Percentiles rank a stretch among this genome's conserved stretches.
These are phyloP conservation scores for Periconia sp. DNA, from an alignment of 2,329 filamentous ascomycete species.

Conservation along the genomic window DNA sequence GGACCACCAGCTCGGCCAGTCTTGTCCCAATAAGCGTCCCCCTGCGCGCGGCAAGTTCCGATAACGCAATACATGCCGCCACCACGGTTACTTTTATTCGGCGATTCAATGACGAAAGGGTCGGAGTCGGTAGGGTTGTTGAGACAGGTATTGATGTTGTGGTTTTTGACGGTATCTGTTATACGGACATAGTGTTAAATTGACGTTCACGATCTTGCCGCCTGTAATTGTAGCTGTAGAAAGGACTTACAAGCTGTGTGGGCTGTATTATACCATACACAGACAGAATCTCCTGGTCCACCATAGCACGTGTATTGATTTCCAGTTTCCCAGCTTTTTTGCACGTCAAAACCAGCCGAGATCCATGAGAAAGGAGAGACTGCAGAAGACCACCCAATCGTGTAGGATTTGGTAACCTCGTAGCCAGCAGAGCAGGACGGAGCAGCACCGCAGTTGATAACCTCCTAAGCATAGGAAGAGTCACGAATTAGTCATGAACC, in stretches of 20 bases:
- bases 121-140: neutral
- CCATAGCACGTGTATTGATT: conserved; percentile 7
- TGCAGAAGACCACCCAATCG: neutral
- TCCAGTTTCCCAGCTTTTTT: conserved; percentile 1
- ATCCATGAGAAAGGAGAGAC: conserved; percentile 1
- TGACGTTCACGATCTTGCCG: neutral
- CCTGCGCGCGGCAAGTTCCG: conserved; percentile 7
- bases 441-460: conserved; percentile 4
- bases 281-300: conserved; percentile 1
- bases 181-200: neutral
- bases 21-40: conserved; percentile 9
- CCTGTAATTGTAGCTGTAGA: neutral
- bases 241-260: conserved; percentile 12
- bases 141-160: neutral
- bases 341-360: conserved; percentile 1
- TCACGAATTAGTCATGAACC: neutral
- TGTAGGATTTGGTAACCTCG: conserved; percentile 5
- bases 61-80: conserved; percentile 12
- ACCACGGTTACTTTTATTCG: conserved; percentile 5
- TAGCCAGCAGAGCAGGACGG: conserved; percentile 5
- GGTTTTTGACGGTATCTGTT: conserved; percentile 1
- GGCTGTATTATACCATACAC: conserved; percentile 12
- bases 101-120: conserved; percentile 6
- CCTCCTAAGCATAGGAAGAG: neutral
- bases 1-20: conserved; percentile 9